A percentile compares a stretch with the other conserved stretches of the same genome.
Conservation (phyloP, 129 eudicot genomes). For the Escallonia herrerae region DNA sequence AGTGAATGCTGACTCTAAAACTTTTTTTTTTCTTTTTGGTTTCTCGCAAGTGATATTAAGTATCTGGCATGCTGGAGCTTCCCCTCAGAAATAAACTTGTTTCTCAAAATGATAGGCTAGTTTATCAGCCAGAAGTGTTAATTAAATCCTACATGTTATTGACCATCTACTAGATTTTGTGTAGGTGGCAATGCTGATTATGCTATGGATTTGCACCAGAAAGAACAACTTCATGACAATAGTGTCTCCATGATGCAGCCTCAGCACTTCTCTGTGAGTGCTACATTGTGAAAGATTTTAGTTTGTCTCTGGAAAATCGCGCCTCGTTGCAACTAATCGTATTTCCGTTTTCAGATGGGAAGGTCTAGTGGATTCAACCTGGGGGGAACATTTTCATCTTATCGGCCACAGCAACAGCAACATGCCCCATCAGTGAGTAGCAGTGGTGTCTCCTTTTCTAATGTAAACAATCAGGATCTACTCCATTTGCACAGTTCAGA, state of each 20-base stretch:
- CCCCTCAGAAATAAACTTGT: too few relatives aligned
- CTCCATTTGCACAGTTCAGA: conserved; percentile 70
- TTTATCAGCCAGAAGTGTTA: too few relatives aligned
- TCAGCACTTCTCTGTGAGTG: conserved; percentile 82
- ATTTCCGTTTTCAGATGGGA: conserved; percentile 47
- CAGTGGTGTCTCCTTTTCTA: conserved; percentile 44
- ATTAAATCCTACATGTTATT: background rate
- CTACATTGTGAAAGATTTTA: background rate
- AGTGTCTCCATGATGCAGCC: conserved; percentile 74
- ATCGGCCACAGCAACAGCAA: conserved; percentile 73
- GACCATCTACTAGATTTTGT: conserved; percentile 19
- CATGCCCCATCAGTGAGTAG: conserved; percentile 44
- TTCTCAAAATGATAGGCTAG: too few relatives aligned
- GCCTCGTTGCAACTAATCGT: background rate
- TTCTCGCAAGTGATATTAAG: too few relatives aligned
- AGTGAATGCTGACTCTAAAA: too few relatives aligned
- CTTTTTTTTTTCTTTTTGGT: too few relatives aligned
- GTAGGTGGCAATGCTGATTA: conserved; percentile 88
- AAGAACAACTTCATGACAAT: conserved; percentile 78
- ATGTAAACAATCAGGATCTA: conserved; percentile 60
- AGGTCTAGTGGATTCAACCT: conserved; percentile 76
- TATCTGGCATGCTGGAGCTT: too few relatives aligned
- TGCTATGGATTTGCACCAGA: conserved; percentile 82
- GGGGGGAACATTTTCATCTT: conserved; percentile 70
- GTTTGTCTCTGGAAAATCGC: too few relatives aligned